These are phyloP conservation scores for Viridothelium virens DNA, from an alignment of 495 filamentous ascomycete species.

Conservation along the genomic window DNA sequence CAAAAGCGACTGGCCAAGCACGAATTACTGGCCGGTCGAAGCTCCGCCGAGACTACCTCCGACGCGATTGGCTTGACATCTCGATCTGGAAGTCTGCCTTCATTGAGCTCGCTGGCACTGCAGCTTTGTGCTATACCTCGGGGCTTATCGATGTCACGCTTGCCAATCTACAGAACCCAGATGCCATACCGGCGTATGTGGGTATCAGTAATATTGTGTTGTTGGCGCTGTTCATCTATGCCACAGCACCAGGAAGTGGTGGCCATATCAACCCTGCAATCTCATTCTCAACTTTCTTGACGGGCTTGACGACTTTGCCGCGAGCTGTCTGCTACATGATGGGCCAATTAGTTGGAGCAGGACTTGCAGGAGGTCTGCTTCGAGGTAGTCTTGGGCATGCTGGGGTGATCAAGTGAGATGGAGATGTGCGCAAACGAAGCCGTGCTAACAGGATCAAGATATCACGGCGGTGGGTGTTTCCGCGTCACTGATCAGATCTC, in stretches of 20 bases:
- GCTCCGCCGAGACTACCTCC: neutral
- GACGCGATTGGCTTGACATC: slow-evolving; percentile 22
- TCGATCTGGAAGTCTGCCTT: slow-evolving; percentile 28
- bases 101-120: slow-evolving; percentile 29
- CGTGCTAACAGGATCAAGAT: slow-evolving; percentile 15
- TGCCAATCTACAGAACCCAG: slow-evolving; percentile 26
- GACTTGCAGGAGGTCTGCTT: slow-evolving; percentile 40
- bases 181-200: slow-evolving; percentile 29
- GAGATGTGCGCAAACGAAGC: slow-evolving; percentile 21
- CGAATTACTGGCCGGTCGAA: neutral
- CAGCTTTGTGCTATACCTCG: slow-evolving; percentile 24
- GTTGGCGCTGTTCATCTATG: slow-evolving; percentile 45
- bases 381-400: slow-evolving; percentile 30
- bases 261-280: slow-evolving; percentile 49
- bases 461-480: slow-evolving; percentile 35
- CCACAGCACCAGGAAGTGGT: slow-evolving; percentile 43
- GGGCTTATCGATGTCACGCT: slow-evolving; percentile 32
- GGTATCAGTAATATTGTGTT: slow-evolving; percentile 43
- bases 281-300: slow-evolving; percentile 45
- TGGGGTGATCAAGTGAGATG: neutral
- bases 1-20: neutral
- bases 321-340: slow-evolving; percentile 42
- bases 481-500: slow-evolving; percentile 15
- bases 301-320: slow-evolving; percentile 43
- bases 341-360: slow-evolving; percentile 40